Evolutionary conservation across 495 filamentous ascomycete species (phyloP).

Genomic region (Penicillium steckii): DNA sequence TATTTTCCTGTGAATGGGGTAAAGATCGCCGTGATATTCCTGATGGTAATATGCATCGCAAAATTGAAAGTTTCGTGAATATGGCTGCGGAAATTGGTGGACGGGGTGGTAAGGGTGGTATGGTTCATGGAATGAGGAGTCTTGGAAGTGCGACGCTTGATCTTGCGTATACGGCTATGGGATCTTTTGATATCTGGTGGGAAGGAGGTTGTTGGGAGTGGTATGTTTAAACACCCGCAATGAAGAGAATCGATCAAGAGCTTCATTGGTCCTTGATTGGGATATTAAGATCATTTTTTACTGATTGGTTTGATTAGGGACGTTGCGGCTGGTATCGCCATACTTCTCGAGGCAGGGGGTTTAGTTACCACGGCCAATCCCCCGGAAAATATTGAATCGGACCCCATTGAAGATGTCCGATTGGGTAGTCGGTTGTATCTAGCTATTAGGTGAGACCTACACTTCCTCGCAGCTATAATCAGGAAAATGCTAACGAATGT

Average conservation of each 20-base stretch:
- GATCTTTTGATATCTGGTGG: conserved; percentile 58
- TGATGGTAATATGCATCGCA: conserved; percentile 62
- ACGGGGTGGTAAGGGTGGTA: conserved; percentile 60
- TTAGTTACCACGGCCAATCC: conserved; percentile 67
- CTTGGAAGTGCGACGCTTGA: conserved; percentile 61
- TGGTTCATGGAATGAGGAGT: conserved; percentile 58
- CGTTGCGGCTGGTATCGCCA: conserved; percentile 56
- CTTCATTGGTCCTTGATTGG: not conserved
- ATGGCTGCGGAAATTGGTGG: conserved; percentile 63
- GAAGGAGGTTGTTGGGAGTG: conserved; percentile 61
- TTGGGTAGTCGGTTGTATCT: conserved; percentile 65
- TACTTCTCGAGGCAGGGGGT: conserved; percentile 59
- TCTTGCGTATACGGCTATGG: conserved; percentile 57
- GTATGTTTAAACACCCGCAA: conserved; percentile 28
- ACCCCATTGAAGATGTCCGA: conserved; percentile 53
- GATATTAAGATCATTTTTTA: not conserved
- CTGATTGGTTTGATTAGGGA: conserved; percentile 35
- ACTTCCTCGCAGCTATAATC: not conserved
- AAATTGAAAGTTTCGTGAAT: conserved; percentile 68
- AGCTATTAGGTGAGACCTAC: conserved; percentile 52
- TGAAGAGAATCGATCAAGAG: not conserved
- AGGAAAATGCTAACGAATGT: not conserved
- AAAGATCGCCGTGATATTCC: conserved; percentile 63
- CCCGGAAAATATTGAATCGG: conserved; percentile 51
- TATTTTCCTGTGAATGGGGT: conserved; percentile 71